Conservation (phyloP, 2,329 filamentous ascomycete genomes). For the Neopestalotiopsis sp. region DNA sequence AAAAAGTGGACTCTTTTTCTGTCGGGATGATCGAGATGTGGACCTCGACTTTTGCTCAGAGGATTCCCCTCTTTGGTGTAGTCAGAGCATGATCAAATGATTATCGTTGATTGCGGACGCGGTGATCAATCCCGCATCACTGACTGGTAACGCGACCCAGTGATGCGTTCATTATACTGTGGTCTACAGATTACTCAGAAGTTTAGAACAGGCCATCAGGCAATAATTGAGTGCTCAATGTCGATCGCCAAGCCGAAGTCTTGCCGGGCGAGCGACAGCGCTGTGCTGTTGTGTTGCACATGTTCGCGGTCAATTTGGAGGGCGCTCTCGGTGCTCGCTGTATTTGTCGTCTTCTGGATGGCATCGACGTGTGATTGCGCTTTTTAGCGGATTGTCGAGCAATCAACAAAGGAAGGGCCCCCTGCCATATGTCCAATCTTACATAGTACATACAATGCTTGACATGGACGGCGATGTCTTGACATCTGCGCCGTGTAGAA, state of each 20-base stretch:
- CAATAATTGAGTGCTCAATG: not conserved
- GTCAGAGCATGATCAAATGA: not conserved
- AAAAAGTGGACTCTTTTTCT: not conserved
- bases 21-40: not conserved
- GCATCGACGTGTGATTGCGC: not conserved
- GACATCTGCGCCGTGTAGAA: not conserved
- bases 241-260: not conserved
- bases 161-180: not conserved
- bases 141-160: not conserved
- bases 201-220: not conserved
- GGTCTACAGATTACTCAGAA: too few species aligned
- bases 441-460: not conserved
- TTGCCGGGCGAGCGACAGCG: not conserved
- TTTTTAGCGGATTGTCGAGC: constrained; percentile 1
- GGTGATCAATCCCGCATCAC: not conserved
- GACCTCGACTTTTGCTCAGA: not conserved
- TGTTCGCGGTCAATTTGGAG: not conserved
- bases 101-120: not conserved
- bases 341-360: not conserved
- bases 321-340: too few species aligned
- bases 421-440: not conserved
- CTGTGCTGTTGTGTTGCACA: not conserved
- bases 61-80: not conserved
- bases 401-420: not conserved
- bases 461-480: constrained; percentile 1